Base-by-base conservation (phyloP, 768 basidiomycete species). In the Paxillus involutus region DNA sequence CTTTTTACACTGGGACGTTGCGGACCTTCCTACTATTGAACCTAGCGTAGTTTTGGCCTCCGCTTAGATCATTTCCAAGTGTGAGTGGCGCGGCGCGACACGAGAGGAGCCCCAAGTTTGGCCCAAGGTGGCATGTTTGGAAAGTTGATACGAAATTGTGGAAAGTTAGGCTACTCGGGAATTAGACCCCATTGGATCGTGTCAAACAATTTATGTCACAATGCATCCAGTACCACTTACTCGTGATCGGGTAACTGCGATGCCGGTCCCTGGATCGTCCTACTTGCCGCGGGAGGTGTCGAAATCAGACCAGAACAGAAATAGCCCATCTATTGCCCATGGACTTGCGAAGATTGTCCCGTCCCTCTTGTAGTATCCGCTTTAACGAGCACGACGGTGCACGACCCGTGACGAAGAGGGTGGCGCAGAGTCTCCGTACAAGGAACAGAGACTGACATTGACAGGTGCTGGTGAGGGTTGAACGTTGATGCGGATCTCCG, bases 261-360 rank as follows among this genome's bases (percentile, higher is more conserved):
- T 52, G 32, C 58, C 56, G 59, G 59, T 65, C 30, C 65, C 68
- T 71, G 62, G 68, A 70, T 68, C 52, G 58, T 58, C 68, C 60
- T 69, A 60, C 36, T n/a, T 44, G 54, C 67, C 69, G 69, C 68
- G 69, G 69, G 66, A 66, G 52, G 55, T 14, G 29, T 45, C 36
- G 51, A 57, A 33, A 39, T 36, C 5, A 47, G 30, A 39, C 36
- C 5, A 49, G 30, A 41, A 58, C 41, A 42, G 48, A 49, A 53
- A 37, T 48, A 55, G 54, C 19, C 19, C 39, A 42, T 58, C 26
- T 46, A 53, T 32, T 32, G 40, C 5, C 7, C 49, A 47, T 51
- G 43, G 26, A 37, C 19, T 19, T 8, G 11, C 10, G 47, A 26
- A 49, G 54, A 40, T 32, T 26, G 26, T 26, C 26, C 26, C 26